Percentiles rank a stretch among this genome's conserved stretches.
Conservation (phyloP, 306 rosid species). For the Phaseolus lunatus region DNA sequence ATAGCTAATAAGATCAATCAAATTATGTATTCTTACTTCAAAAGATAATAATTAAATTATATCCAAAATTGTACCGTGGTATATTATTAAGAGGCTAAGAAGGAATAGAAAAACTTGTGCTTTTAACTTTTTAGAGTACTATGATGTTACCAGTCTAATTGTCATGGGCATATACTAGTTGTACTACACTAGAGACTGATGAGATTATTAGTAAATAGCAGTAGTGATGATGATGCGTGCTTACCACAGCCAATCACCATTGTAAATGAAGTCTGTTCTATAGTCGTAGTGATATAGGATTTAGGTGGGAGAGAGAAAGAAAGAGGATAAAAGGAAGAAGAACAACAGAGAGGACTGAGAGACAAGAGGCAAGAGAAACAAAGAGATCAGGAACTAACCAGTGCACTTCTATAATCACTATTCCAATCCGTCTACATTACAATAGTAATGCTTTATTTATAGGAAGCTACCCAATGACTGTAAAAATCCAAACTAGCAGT, state of each 20-base stretch:
- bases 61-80: slow-evolving; percentile 8
- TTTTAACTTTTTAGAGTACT: neutral
- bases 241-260: neutral
- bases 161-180: neutral
- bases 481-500: neutral
- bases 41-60: slow-evolving; percentile 26
- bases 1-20: neutral
- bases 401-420: neutral
- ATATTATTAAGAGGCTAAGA: slow-evolving; percentile 22
- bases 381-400: neutral
- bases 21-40: neutral
- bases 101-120: slow-evolving; percentile 12
- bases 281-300: neutral
- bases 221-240: neutral
- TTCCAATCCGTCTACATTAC: neutral
- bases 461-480: neutral
- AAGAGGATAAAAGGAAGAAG: neutral
- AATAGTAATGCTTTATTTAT: neutral
- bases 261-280: neutral
- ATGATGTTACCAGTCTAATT: neutral
- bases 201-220: neutral
- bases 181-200: neutral
- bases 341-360: neutral
- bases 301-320: neutral
- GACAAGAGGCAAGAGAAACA: neutral